Conservation (phyloP, 2,329 filamentous ascomycete genomes). For the Ophiostoma montium region DNA sequence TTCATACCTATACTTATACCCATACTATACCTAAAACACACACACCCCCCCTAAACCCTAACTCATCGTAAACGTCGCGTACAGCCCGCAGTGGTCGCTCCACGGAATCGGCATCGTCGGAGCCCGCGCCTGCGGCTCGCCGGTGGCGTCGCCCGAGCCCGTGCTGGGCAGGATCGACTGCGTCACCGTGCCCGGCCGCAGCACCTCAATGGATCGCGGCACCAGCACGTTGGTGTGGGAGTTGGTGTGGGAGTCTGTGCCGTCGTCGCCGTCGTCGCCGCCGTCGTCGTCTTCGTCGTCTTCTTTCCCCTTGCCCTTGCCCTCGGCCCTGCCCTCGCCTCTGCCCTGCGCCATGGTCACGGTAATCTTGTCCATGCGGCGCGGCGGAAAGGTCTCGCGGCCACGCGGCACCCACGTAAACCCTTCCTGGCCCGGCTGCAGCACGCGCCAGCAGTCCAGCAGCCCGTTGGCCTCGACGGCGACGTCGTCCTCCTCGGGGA, state of each 20-base stretch:
- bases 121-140: no score
- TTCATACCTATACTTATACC: no score
- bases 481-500: conserved; percentile 19
- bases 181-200: conserved; percentile 13
- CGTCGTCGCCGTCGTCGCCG: conserved; percentile 9
- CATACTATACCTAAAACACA: neutral
- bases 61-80: conserved; percentile 5
- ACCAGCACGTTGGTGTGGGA: neutral
- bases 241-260: no score
- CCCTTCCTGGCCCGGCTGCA: conserved; percentile 19
- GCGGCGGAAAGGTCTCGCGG: conserved; percentile 18
- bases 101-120: conserved; percentile 6
- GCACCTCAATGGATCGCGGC: conserved; percentile 11
- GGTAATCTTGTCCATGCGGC: conserved; percentile 24
- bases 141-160: no score
- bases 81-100: conserved; percentile 13
- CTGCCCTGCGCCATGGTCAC: conserved; percentile 18
- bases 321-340: no score
- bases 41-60: neutral
- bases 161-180: conserved; percentile 11
- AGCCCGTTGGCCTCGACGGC: conserved; percentile 21
- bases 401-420: conserved; percentile 26
- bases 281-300: no score
- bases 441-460: conserved; percentile 21
- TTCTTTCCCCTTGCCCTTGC: no score